Conservation (phyloP, 2,329 filamentous ascomycete genomes). For the Podosphaera leucotricha region DNA sequence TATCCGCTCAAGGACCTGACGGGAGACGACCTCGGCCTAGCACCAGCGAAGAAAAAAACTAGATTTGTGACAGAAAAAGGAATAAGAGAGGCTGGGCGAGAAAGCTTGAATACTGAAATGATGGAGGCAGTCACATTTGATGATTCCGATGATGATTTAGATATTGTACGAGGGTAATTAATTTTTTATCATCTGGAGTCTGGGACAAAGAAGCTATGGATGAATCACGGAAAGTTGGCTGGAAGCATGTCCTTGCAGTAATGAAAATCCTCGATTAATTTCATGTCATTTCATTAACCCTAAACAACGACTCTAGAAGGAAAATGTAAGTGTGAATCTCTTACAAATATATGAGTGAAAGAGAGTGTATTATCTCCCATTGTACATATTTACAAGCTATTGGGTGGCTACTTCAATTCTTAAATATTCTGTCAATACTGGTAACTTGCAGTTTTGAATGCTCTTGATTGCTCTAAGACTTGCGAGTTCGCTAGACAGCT, state of each 20-base stretch:
- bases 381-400: background rate
- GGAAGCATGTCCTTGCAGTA: too few species aligned
- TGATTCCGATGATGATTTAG: slow-evolving; percentile 13
- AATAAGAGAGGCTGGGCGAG: slow-evolving; percentile 52
- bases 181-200: background rate
- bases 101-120: slow-evolving; percentile 39
- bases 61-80: slow-evolving; percentile 59
- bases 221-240: too few species aligned
- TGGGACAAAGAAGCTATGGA: too few species aligned
- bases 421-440: background rate
- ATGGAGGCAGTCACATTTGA: slow-evolving; percentile 7
- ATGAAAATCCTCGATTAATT: too few species aligned
- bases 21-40: slow-evolving; percentile 24
- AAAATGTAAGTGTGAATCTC: too few species aligned
- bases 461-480: background rate
- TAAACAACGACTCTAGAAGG: too few species aligned
- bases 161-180: slow-evolving; percentile 10
- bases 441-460: background rate
- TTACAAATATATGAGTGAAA: too few species aligned
- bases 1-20: slow-evolving; percentile 31
- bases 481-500: too few species aligned
- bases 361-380: background rate
- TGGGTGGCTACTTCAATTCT: background rate
- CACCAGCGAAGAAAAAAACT: slow-evolving; percentile 40
- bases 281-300: too few species aligned